Evolutionary conservation across 2,329 filamentous ascomycete genomes (phyloP).

Genomic region (Mariannaea sp.): DNA sequence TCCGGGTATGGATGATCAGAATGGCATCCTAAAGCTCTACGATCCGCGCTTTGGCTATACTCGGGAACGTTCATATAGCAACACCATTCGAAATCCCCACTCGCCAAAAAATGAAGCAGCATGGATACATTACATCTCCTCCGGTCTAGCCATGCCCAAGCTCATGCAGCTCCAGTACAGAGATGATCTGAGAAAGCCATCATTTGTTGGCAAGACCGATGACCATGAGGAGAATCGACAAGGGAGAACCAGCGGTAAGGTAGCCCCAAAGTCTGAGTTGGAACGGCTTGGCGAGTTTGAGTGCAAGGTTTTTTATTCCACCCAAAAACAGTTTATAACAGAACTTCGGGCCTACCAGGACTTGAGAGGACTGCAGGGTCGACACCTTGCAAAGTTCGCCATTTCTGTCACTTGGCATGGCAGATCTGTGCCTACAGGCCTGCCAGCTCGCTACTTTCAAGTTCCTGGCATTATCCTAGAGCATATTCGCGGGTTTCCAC

Average conservation of each 20-base stretch:
- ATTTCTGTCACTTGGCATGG: background rate
- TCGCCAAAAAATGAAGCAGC: background rate
- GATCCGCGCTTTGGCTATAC: background rate
- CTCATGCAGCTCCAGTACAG: background rate
- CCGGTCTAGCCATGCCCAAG: background rate
- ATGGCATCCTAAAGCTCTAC: background rate
- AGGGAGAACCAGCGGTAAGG: background rate
- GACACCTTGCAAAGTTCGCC: background rate
- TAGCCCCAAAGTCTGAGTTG: background rate
- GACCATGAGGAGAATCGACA: background rate
- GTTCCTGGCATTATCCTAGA: conserved; percentile 4
- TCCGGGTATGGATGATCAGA: background rate
- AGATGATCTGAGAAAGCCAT: background rate
- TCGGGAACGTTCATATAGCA: background rate
- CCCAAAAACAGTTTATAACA: background rate
- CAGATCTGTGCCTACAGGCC: background rate
- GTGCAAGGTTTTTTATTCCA: background rate
- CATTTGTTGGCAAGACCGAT: background rate
- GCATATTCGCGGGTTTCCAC: background rate
- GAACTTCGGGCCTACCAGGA: background rate
- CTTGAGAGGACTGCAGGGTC: conserved; percentile 7
- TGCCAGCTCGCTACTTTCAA: background rate
- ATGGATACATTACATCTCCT: background rate
- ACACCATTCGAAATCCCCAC: background rate
- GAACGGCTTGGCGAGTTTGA: background rate